Base-by-base conservation (phyloP, 2,329 filamentous ascomycete species). In the Xylaria sp. region DNA sequence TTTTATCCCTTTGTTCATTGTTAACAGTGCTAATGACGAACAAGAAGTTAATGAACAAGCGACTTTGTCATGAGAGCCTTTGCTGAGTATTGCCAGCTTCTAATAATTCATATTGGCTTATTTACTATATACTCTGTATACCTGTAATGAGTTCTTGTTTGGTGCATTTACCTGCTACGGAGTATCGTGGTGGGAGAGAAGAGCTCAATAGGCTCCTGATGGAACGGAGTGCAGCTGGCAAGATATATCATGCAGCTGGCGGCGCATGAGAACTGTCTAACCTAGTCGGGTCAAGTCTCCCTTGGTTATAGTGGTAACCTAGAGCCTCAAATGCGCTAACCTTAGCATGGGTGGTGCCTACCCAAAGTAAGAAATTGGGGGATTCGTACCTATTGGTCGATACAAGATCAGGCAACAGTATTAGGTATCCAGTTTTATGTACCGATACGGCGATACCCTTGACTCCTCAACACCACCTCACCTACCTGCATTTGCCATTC, bases 381-480 rank as follows among this genome's bases (percentile, higher is more conserved):
- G 23, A 18, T 46, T 15, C 15, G 10, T 12, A n/a, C 20, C 18
- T 20, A 58, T 58, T 58, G 56, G 25, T 48, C 48, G 56, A 20
- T 9, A 61, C 41, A 63, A 13, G 59, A 71, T 67, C 67, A 71
- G 70, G 70, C 70, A 71, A 34, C 70, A 71, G 70, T 15, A 70
- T 71, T 71, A 67, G 41, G 50, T 32, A 28, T 23, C 50, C 50
- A 48, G 46, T 48, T 20, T 48, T 48, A 20, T 20, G 46, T 48
- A 46, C 41, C n/a, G 46, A 18, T 41, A 41, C 13, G 15, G 18
- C 6, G 41, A 8, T 25, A 50, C 44, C 34, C 20, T 13, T 23
- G 20, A 62, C 15, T 18, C n/a, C 10, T 50, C 57, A 44, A 23
- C 25, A 50, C 25, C 37, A 44, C 34, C 28, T 28, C 28, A 28